Evolutionary conservation across 371 early-diverging fungal species (phyloP).

Genomic region (Mortierella sp.): DNA sequence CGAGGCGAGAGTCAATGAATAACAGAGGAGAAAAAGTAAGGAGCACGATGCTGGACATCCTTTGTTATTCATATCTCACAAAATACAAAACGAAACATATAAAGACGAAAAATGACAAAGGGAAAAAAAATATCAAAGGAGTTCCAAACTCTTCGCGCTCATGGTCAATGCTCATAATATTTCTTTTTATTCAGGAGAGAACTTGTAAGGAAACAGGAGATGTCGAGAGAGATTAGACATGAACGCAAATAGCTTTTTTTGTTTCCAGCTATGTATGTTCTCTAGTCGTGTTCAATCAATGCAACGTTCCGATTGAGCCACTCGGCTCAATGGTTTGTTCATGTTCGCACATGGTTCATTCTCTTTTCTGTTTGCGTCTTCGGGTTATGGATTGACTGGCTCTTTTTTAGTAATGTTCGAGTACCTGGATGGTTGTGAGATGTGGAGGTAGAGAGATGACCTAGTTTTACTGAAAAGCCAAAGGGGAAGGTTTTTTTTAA

Average conservation of each 20-base stretch:
- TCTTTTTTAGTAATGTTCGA: background rate
- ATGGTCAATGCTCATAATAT: conserved; percentile 8
- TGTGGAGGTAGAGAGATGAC: background rate
- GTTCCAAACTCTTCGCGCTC: conserved; percentile 5
- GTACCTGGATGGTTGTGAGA: background rate
- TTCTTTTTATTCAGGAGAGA: conserved; percentile 8
- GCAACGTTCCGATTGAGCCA: background rate
- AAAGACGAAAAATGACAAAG: background rate
- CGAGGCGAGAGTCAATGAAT: background rate
- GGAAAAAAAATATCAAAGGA: background rate
- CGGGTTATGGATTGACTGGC: background rate
- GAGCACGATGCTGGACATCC: background rate
- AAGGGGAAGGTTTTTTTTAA: background rate
- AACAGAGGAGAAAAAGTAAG: background rate
- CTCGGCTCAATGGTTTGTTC: background rate
- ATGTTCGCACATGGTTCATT: background rate
- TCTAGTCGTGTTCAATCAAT: background rate
- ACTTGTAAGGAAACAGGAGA: conserved; percentile 1
- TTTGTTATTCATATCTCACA: background rate
- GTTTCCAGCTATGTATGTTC: background rate
- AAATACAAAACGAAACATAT: background rate
- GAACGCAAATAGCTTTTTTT: background rate
- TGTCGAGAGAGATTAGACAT: background rate
- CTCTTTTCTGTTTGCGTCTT: too few relatives aligned
- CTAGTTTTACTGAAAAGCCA: background rate